Conservation (phyloP, 2,329 filamentous ascomycete genomes). For the Sarocladium oryzae region DNA sequence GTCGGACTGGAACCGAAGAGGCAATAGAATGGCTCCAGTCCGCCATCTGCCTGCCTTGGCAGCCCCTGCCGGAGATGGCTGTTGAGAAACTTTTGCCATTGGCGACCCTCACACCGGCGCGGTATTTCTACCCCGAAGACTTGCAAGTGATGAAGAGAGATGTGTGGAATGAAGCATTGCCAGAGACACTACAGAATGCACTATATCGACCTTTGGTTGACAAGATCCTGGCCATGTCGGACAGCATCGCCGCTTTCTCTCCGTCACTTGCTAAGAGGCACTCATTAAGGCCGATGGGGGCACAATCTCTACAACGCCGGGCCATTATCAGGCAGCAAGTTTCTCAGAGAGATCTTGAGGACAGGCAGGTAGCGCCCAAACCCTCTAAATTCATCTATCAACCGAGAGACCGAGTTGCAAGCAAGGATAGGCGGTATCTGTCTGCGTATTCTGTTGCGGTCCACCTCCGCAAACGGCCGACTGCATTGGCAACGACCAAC, state of each 20-base stretch:
- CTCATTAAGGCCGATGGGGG: background rate
- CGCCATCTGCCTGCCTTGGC: slow-evolving; percentile 37
- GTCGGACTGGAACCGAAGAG: slow-evolving; percentile 45
- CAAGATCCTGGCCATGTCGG: slow-evolving; percentile 35
- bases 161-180: slow-evolving; percentile 30
- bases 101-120: slow-evolving; percentile 28
- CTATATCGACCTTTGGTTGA: background rate
- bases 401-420: background rate
- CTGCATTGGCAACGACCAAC: background rate
- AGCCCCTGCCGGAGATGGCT: background rate
- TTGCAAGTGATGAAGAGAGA: slow-evolving; percentile 37
- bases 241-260: slow-evolving; percentile 29
- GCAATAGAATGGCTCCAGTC: slow-evolving; percentile 40
- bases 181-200: slow-evolving; percentile 10
- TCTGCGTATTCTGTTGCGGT: background rate
- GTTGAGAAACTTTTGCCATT: slow-evolving; percentile 5
- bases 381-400: background rate
- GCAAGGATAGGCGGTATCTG: background rate
- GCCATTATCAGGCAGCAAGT: background rate
- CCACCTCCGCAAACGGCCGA: background rate
- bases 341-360: background rate
- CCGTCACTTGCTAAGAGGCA: slow-evolving; percentile 29
- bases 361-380: background rate
- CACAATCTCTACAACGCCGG: background rate
- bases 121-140: slow-evolving; percentile 15